A percentile compares a stretch with the other conserved stretches of the same genome.
Conservation (phyloP, 768 basidiomycete genomes). For the Lyophyllum shimeji region DNA sequence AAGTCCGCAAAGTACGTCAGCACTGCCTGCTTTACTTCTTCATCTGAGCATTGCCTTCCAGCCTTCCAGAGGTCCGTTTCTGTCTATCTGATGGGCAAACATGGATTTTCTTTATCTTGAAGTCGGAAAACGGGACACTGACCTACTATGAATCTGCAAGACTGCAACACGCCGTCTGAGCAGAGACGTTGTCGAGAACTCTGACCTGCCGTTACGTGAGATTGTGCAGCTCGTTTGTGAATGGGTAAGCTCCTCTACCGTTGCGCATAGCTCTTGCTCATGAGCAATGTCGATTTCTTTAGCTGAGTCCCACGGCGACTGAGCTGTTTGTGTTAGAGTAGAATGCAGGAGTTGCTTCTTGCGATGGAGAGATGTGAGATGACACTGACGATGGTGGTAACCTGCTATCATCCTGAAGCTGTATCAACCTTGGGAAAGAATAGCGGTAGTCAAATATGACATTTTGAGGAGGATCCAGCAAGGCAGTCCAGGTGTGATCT, state of each 20-base stretch:
- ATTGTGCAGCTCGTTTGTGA: slow-evolving; percentile 25
- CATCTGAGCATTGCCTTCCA: slow-evolving; percentile 19
- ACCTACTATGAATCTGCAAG: slow-evolving; percentile 27
- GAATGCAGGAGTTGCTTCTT: slow-evolving; percentile 1
- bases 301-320: slow-evolving; percentile 15
- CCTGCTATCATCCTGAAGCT: too few relatives aligned
- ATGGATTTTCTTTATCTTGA: slow-evolving; percentile 32
- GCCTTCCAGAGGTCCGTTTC: slow-evolving; percentile 28
- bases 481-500: too few relatives aligned
- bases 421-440: too few relatives aligned
- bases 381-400: too few relatives aligned
- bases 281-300: slow-evolving; percentile 7
- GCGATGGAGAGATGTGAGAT: too few relatives aligned
- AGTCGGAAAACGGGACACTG: slow-evolving; percentile 20
- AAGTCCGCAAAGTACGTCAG: slow-evolving; percentile 24
- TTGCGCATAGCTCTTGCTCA: slow-evolving; percentile 1
- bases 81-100: slow-evolving; percentile 31
- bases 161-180: slow-evolving; percentile 19
- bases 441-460: too few relatives aligned
- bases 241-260: slow-evolving; percentile 21
- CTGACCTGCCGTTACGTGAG: slow-evolving; percentile 20
- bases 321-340: slow-evolving; percentile 17
- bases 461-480: too few relatives aligned
- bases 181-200: slow-evolving; percentile 18
- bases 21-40: slow-evolving; percentile 12